These are phyloP conservation scores for Salvia hispanica DNA, from an alignment of 257 asterid species.

Conservation along the genomic window DNA sequence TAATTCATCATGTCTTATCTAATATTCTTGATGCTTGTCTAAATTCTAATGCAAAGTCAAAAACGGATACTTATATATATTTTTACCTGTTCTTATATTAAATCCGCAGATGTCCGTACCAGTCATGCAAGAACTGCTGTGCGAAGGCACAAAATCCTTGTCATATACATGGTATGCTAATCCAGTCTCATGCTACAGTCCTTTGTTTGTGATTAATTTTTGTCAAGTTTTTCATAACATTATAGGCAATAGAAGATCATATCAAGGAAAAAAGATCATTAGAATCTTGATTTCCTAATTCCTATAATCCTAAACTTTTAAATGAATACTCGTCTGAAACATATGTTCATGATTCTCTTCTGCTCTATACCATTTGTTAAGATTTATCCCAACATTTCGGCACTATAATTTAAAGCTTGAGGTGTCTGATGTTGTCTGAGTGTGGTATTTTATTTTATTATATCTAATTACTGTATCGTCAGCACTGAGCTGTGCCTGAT, in stretches of 20 bases:
- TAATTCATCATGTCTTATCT: not conserved
- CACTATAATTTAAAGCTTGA: slow-evolving; percentile 1
- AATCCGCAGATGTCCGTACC: slow-evolving; percentile 84
- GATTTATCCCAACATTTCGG: slow-evolving; percentile 5
- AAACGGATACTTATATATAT: not conserved
- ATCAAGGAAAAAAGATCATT: not conserved
- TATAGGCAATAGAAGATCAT: not conserved
- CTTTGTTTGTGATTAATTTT: not conserved
- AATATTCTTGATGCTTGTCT: slow-evolving; percentile 9
- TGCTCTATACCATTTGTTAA: not conserved
- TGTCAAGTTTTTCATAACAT: slow-evolving; percentile 1
- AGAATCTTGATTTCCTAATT: not conserved
- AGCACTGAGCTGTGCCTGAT: slow-evolving; percentile 20
- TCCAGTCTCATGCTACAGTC: slow-evolving; percentile 17
- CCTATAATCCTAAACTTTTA: not conserved
- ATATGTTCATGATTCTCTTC: slow-evolving; percentile 5
- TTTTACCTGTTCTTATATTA: slow-evolving; percentile 28
- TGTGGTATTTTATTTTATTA: slow-evolving; percentile 22
- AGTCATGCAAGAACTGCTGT: slow-evolving; percentile 93
- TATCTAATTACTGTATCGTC: not conserved
- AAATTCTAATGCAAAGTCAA: slow-evolving; percentile 22
- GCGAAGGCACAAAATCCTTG: slow-evolving; percentile 98
- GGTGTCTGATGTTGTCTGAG: slow-evolving; percentile 2
- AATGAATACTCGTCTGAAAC: not conserved
- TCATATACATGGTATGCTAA: slow-evolving; percentile 78